Evolutionary conservation across 768 basidiomycete species (phyloP).

Genomic region (Chalciporus piperatus): DNA sequence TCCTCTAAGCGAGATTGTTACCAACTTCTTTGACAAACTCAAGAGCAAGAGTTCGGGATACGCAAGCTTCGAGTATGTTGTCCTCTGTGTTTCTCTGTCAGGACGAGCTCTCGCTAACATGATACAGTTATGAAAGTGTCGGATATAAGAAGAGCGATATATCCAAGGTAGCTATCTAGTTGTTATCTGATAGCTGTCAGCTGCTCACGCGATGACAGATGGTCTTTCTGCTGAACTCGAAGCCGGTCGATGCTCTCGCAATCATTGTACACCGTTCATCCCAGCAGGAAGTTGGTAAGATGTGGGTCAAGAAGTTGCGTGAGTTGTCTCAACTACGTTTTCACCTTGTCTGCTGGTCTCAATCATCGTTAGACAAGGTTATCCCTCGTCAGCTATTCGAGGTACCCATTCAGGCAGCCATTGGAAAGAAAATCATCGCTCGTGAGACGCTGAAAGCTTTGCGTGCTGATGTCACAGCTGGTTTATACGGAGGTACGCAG

Average conservation of each 20-base stretch:
- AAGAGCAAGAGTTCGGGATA: constrained; percentile 92
- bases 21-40: constrained; percentile 91
- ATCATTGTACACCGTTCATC: constrained; percentile 84
- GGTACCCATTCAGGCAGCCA: constrained; percentile 90
- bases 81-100: not conserved
- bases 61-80: constrained; percentile 83
- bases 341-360: not conserved
- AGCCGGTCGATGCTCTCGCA: constrained; percentile 90
- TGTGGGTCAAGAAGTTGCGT: constrained; percentile 94
- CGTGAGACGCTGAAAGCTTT: constrained; percentile 85
- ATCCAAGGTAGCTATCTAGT: constrained; percentile 61
- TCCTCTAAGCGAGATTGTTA: constrained; percentile 92
- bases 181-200: not conserved
- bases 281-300: constrained; percentile 68
- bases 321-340: constrained; percentile 28
- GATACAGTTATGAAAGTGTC: constrained; percentile 84
- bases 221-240: constrained; percentile 84
- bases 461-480: constrained; percentile 91
- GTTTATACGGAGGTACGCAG: constrained; percentile 77
- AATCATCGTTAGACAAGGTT: constrained; percentile 63
- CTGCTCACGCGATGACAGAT: constrained; percentile 49
- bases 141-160: constrained; percentile 82
- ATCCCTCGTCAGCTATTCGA: constrained; percentile 93
- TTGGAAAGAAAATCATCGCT: constrained; percentile 85
- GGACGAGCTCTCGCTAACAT: not conserved